Base-by-base conservation (phyloP, 208 protist species). In the Angomonas desouzai region DNA sequence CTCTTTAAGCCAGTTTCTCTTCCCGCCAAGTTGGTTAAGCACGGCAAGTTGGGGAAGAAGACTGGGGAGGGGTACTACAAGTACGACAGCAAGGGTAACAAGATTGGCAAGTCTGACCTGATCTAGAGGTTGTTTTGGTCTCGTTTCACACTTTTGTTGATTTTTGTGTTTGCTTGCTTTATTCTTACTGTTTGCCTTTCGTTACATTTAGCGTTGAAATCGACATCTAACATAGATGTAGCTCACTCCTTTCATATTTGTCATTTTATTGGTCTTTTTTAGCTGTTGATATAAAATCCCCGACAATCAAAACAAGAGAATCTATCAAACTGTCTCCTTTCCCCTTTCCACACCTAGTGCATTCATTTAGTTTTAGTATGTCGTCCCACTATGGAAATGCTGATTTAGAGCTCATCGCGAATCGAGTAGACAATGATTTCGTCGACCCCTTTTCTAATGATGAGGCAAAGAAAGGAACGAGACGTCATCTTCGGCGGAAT, bases 11-110 rank as follows among this genome's bases (percentile, higher is more conserved):
- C 87, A 1, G 71, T 70, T 11, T 33, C 63, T 51, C 20, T 91
- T 6, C 70, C 90, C 10, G 48, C 81, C 20, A 72, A 93, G 23
- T 59, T 78, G n/a, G 77, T 97, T 2, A 48, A 59, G 1, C 74
- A 69, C 0, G 88, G 88, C 29, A 92, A 96, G 70, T 70, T 94
- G 6, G 92, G 92, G 11, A 70, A 71, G 60, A 97, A 97, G 83
- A 85, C 83, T 1, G 85, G 85, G 23, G 76, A 96, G 66, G 92
- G 92, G 28, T 97, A 87, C 77, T 96, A 91, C 81, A 88, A 91
- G 62, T 88, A 87, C 73, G 78, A 79, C 66, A 68, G 62, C 48
- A 72, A 67, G 23, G 70, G 67, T 16, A 33, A 68, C 6, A 20
- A 34, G 28, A 64, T 65, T 25, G 58, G 0, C 11, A 59, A 56